Base-by-base conservation (phyloP, 2,329 filamentous ascomycete species). In the Tolypocladium endophyticum region DNA sequence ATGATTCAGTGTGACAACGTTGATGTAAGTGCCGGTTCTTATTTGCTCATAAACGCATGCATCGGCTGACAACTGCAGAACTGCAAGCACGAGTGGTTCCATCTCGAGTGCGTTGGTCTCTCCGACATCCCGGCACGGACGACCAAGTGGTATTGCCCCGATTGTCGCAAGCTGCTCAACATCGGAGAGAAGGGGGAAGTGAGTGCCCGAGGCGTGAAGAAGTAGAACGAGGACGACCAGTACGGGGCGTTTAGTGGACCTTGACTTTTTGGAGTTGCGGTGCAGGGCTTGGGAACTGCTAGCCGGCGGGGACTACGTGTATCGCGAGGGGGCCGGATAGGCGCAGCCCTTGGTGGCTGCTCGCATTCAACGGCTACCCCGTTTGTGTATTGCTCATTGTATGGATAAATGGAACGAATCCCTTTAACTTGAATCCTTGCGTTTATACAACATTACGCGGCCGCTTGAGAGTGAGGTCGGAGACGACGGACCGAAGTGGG, bases 1-100 rank as follows among this genome's bases (percentile, higher is more conserved):
- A 94, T 94, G 90, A 90, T 94, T 70, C 83, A 85, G 62, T 94
- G 90, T 73, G 89, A 93, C 68, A 91, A 91, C 67, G 78, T 83
- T 53, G 87, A 90, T 73, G 87, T 89, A 76, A 83, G 85, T 76
- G 58, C 59, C 63, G 61, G 52, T 61, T 59, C 60, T 47, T 52
- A 43, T 55, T 58, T 50, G 55, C 25, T 38, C 53, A 61, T 50
- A 33, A 23, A 12, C 8, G 39, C 20, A 36, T 33, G n/a, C 43
- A n/a, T 20, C 35, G 16, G 55, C 57, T 58, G 23, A 54, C 53
- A 9, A 12, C 18, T 20, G 30, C 67, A 81, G 76, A 77, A 88
- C 74, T 94, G 90, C 74, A 86, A 90, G 66, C 85, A 85, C 63
- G 89, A 93, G 72, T 94, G 90, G 90, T 94, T 93, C 71, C 90